Base-by-base conservation (phyloP, 2,329 filamentous ascomycete genomes). In the Stemphylium beticola region DNA sequence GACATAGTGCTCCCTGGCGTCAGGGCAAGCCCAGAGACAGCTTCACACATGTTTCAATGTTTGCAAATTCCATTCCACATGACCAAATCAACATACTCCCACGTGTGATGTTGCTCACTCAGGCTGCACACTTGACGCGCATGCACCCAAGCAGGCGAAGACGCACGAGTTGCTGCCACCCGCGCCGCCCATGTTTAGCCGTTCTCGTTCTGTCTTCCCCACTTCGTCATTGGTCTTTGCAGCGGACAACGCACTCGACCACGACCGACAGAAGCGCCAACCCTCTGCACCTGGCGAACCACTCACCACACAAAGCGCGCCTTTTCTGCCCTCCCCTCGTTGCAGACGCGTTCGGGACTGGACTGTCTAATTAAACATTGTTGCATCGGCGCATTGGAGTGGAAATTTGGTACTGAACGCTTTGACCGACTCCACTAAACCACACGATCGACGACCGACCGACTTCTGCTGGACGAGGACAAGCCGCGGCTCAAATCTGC, bases 141-240 rank as follows among this genome's bases (percentile, higher is more conserved):
- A 57, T 51, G 36, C 50, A 49, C 49, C 50, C 32, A 57, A 53
- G 10, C 40, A 32, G 50, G 31, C 31, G 37, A 32, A 38, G 38
- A 40, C 51, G 37, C 52, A 41, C 17, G 22, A 45, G 41, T 47
- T 48, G 51, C 53, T 54, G 53, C 46, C 40, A 55, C 51, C 55
- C 50, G 57, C 50, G 60, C 49, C 56, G 60, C 49, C 56, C 58
- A 58, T 59, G 55, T 55, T 61, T 60, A 61, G 54, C 57, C 52
- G 49, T 15, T 58, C 38, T 45, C 52, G 49, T 15, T 58, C 38
- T 45, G 50, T 49, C 59, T 60, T 64, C 66, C 57, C 60, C 58
- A 68, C 58, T 60, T 62, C 67, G 64, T 66, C 65, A 69, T 70
- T 72, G 66, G 63, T 59, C 61, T 63, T 57, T 52, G 52, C 60